Percentiles rank a stretch among this genome's conserved stretches.
These are phyloP conservation scores for Angophora floribunda DNA, from an alignment of 345 rosid genomes.

Conservation along the genomic window DNA sequence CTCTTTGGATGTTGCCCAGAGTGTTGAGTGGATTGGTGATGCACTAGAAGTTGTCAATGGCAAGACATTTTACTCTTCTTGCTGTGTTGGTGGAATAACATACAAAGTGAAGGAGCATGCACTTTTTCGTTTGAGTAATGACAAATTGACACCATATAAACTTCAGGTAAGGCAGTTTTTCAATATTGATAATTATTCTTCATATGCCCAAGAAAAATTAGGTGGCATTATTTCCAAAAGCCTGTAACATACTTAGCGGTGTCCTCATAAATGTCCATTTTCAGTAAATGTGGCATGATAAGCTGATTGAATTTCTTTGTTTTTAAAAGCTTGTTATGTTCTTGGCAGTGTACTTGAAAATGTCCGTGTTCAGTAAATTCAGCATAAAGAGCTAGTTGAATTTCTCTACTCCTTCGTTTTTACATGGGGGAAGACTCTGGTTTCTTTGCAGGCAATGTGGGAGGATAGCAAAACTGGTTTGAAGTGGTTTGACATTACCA, in stretches of 20 bases:
- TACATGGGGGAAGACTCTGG: background rate
- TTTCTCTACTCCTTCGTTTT: background rate
- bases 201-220: background rate
- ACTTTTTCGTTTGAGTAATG: slow-evolving; percentile 28
- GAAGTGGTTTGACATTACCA: slow-evolving; percentile 46
- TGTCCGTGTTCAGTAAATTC: background rate
- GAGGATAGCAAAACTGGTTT: slow-evolving; percentile 42
- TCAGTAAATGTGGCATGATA: background rate
- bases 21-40: slow-evolving; percentile 36
- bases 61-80: slow-evolving; percentile 35
- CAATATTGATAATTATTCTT: background rate
- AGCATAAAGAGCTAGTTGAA: background rate
- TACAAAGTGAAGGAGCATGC: slow-evolving; percentile 56
- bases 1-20: slow-evolving; percentile 10
- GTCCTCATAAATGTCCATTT: background rate
- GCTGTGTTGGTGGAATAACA: slow-evolving; percentile 35
- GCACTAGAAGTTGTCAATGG: slow-evolving; percentile 26
- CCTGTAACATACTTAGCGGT: background rate
- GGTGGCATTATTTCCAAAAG: background rate
- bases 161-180: slow-evolving; percentile 35
- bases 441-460: slow-evolving; percentile 54
- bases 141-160: slow-evolving; percentile 42
- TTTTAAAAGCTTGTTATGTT: background rate
- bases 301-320: background rate
- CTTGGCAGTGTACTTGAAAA: no score